Evolutionary conservation across 73 alveolate genomes (phyloP).

Genomic region (Stentor coeruleus): DNA sequence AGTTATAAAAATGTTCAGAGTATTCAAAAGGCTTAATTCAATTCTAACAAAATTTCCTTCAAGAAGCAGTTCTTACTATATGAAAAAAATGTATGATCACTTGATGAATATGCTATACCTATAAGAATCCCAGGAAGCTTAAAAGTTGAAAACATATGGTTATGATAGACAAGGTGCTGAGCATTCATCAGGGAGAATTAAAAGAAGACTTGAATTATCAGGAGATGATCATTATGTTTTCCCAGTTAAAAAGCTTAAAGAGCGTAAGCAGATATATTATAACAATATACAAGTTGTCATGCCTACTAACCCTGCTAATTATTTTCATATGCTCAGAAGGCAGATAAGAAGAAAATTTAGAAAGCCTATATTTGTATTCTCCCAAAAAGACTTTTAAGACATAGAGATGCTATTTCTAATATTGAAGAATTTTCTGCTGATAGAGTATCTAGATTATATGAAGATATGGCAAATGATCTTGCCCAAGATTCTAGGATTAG

Average conservation of each 20-base stretch:
- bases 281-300: conserved; percentile 64
- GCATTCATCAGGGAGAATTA: conserved; percentile 82
- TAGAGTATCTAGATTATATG: conserved; percentile 38
- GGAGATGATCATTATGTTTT: conserved; percentile 67
- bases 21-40: not conserved
- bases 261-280: conserved; percentile 32
- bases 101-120: not conserved
- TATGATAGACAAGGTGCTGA: conserved; percentile 89
- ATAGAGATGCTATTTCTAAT: conserved; percentile 37
- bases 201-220: conserved; percentile 66
- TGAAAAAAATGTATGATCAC: conserved; percentile 60
- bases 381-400: conserved; percentile 88
- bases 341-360: conserved; percentile 79
- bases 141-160: conserved; percentile 52
- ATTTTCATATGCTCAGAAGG: conserved; percentile 81
- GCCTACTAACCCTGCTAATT: conserved; percentile 74
- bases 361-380: conserved; percentile 76
- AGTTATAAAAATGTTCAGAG: not conserved
- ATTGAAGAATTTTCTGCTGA: conserved; percentile 44
- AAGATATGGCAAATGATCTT: conserved; percentile 40
- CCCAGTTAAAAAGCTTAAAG: conserved; percentile 36
- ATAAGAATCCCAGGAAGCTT: not conserved
- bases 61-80: conserved; percentile 24
- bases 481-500: conserved; percentile 46
- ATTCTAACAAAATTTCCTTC: not conserved